phyloP scores from a whole-genome alignment of 129 eudicot species.

The Flaveria bidentis region DNA sequence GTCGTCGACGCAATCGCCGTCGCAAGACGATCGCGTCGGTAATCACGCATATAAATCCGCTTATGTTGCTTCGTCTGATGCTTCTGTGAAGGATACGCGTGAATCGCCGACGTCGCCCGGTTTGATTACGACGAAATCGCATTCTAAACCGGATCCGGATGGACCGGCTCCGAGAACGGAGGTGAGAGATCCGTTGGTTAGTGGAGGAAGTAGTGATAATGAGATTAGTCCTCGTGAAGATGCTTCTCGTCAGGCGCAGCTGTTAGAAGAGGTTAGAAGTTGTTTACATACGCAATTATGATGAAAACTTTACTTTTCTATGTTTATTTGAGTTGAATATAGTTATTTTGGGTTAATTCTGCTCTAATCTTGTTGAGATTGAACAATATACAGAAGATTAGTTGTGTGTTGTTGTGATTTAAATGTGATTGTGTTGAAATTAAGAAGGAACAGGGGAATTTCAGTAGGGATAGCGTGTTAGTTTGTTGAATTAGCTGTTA shows the following conservation, averaged over 20 bases:
- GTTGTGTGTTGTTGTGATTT: neutral
- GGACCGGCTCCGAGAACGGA: conserved; percentile 40
- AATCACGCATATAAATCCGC: conserved; percentile 27
- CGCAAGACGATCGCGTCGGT: conserved; percentile 29
- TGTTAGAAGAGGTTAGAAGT: conserved; percentile 68
- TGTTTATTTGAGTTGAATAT: neutral
- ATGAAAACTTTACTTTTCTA: neutral
- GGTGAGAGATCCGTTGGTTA: conserved; percentile 60
- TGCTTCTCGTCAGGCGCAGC: conserved; percentile 74
- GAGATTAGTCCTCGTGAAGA: conserved; percentile 51
- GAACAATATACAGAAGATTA: neutral
- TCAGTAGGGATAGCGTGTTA: neutral
- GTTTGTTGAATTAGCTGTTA: conserved; percentile 17
- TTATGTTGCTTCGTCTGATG: conserved; percentile 33
- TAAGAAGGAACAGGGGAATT: conserved; percentile 8
- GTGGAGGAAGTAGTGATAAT: conserved; percentile 16
- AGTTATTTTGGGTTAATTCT: neutral
- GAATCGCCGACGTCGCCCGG: conserved; percentile 40
- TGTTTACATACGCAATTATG: conserved; percentile 12
- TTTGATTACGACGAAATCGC: conserved; percentile 30
- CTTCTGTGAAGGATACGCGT: conserved; percentile 34
- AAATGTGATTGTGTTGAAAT: conserved; percentile 6
- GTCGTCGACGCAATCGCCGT: conserved; percentile 21
- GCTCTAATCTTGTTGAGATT: conserved; percentile 3
- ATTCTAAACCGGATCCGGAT: conserved; percentile 26